Percentiles rank a stretch among this genome's conserved stretches.
These are phyloP conservation scores for Sphagnum magellanicum DNA, from an alignment of 228 moss, liverwort and hornwort genomes.

Conservation along the genomic window DNA sequence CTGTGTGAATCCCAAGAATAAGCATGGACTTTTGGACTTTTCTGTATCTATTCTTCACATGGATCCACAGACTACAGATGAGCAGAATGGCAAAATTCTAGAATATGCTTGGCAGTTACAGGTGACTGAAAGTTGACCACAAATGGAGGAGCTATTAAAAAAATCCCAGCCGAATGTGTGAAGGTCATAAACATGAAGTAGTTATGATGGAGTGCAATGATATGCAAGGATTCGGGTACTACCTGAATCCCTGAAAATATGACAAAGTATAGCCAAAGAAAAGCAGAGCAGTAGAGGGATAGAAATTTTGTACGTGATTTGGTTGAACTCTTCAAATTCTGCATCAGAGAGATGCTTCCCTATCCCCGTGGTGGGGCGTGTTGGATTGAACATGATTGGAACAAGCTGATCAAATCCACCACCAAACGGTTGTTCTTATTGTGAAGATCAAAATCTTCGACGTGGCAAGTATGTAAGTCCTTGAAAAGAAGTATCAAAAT, in stretches of 20 bases:
- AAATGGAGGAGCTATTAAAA: too few species aligned
- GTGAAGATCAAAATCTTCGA: not conserved
- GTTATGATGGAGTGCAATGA: not conserved
- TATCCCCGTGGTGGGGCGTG: slow-evolving; percentile 25
- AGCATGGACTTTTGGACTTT: not conserved
- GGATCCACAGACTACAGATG: not conserved
- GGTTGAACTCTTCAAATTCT: slow-evolving; percentile 51
- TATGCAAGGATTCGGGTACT: not conserved
- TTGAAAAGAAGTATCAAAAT: not conserved
- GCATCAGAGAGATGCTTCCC: slow-evolving; percentile 20
- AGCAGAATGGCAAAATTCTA: not conserved
- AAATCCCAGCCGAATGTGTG: too few species aligned
- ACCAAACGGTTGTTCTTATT: not conserved
- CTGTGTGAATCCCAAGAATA: not conserved
- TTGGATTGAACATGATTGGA: slow-evolving; percentile 9
- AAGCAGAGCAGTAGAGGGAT: not conserved
- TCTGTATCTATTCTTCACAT: not conserved
- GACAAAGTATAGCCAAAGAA: not conserved
- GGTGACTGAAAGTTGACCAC: too few species aligned
- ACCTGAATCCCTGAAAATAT: not conserved
- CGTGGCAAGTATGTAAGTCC: not conserved
- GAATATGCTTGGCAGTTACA: too few species aligned
- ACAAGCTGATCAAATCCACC: not conserved
- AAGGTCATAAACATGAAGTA: not conserved
- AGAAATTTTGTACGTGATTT: slow-evolving; percentile 20